Base-by-base conservation (phyloP, 139 green algal genomes). In the Coelastrella sp. region DNA sequence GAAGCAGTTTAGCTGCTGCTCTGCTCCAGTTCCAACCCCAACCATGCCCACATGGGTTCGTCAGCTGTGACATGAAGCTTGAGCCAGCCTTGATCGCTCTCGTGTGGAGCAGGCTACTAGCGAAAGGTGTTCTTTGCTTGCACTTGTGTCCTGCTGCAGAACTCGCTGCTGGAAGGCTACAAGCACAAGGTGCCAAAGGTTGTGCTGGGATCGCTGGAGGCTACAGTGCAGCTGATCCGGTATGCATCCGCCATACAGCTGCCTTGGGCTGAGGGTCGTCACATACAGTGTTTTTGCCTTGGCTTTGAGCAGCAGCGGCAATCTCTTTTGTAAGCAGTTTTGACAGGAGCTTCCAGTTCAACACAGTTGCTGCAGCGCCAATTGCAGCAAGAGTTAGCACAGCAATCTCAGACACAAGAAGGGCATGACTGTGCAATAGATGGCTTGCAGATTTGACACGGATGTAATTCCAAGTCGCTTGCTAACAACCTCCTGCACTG, bases 151-250 rank as follows among this genome's bases (percentile, higher is more conserved):
- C 23, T 3, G 74, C 32, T 93, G 91, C 87, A 97, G 91, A 92
- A 95, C 54, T 80, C 75, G 20, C 80, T 97, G 61, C 73, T 97
- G 0, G 96, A 95, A 64, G 96, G 94, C 0, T 96, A 97, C 20
- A 80, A 22, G 5, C 92, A 99, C 93, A 99, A 99, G 93, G 95
- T 99, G 64, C 96, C 97, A 6, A 99, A 99, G 91, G 96, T 97
- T 47, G 96, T 98, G 20, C 88, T 97, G 13, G 96, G 96, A 19
- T 93, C 95, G 0, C 74, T 99, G 71, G 96, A 99, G 60, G 91
- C 97, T 11, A 4, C 96, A 0, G 79, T 93, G 4, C 85, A 93
- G 17, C 91, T 93, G 0, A 80, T 97, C 80, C 92, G 92, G 95
- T 96, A n/a, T 22, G 83, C 6, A 16, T 17, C 5, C 17, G 8